Evolutionary conservation across 352 stramenopile genomes (phyloP).

Genomic region (Phytophthora ohioensis): DNA sequence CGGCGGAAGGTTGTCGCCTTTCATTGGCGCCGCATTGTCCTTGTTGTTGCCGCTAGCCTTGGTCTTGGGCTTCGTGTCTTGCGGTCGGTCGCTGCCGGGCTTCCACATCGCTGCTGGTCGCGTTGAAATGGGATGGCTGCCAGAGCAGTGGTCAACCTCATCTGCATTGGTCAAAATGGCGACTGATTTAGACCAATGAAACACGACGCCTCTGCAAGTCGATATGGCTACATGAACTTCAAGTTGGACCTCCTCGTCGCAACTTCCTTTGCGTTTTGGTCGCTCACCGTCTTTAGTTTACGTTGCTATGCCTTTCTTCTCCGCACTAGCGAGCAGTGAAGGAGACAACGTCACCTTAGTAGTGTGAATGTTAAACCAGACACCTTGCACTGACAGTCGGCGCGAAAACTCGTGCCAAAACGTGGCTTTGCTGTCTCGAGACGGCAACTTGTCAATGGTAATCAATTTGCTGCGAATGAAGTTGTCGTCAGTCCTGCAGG

Average conservation of each 20-base stretch:
- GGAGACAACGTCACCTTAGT: too few species aligned
- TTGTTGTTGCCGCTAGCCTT: slow-evolving; percentile 29
- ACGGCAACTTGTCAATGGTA: not conserved
- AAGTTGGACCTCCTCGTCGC: not conserved
- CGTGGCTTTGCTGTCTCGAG: too few species aligned
- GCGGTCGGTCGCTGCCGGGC: slow-evolving; percentile 51
- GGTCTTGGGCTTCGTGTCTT: slow-evolving; percentile 37
- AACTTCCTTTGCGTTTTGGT: too few species aligned
- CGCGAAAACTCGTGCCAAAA: not conserved
- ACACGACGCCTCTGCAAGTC: not conserved
- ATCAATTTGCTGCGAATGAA: too few species aligned
- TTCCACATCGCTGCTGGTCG: slow-evolving; percentile 63
- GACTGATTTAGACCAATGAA: not conserved
- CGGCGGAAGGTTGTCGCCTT: slow-evolving; percentile 23
- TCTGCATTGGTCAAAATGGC: not conserved
- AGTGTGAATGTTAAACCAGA: not conserved
- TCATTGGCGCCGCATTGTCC: slow-evolving; percentile 22
- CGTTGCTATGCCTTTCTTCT: too few species aligned
- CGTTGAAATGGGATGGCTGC: slow-evolving; percentile 23
- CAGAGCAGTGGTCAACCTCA: not conserved
- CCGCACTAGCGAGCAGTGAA: too few species aligned
- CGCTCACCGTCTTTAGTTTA: too few species aligned
- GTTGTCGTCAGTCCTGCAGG: too few species aligned
- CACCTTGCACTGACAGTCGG: not conserved
- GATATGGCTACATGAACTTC: slow-evolving; percentile 27